A percentile compares a stretch with the other conserved stretches of the same genome.
These are phyloP conservation scores for Amanita subjunquillea DNA, from an alignment of 768 basidiomycete genomes.

Conservation along the genomic window DNA sequence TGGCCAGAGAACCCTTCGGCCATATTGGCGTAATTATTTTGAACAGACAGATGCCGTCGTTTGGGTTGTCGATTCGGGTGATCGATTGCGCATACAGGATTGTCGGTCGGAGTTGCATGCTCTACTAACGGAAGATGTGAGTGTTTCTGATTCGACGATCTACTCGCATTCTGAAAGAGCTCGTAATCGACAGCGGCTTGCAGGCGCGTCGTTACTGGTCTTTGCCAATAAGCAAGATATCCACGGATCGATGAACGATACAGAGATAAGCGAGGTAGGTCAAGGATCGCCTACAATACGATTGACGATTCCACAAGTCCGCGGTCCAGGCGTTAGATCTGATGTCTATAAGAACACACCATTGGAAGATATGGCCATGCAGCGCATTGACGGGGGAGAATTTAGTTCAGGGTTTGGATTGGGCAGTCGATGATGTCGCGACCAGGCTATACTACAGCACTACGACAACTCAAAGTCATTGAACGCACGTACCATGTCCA, in stretches of 20 bases:
- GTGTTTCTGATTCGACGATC: conserved; percentile 14
- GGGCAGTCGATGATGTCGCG: conserved; percentile 87
- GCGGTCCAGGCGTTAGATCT: conserved; percentile 65
- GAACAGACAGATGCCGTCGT: conserved; percentile 97
- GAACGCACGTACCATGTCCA: not conserved
- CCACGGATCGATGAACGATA: conserved; percentile 69
- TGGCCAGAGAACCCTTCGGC: conserved; percentile 89
- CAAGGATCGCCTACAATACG: not conserved
- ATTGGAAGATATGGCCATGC: conserved; percentile 86
- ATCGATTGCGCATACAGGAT: conserved; percentile 82
- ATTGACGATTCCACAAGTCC: not conserved
- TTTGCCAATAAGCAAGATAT: conserved; percentile 99
- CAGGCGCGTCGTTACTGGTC: conserved; percentile 91
- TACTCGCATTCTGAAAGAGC: conserved; percentile 5
- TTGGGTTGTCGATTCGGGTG: conserved; percentile 97
- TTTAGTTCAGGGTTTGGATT: conserved; percentile 77
- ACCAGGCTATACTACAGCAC: conserved; percentile 75
- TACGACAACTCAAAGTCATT: conserved; percentile 5
- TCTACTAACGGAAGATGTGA: conserved; percentile 86
- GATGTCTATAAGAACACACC: conserved; percentile 72
- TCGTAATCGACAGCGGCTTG: conserved; percentile 54
- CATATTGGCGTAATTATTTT: conserved; percentile 99
- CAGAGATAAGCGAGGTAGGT: conserved; percentile 78
- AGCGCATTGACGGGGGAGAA: conserved; percentile 88
- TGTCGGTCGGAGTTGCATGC: conserved; percentile 82